Conservation (phyloP, 805 yeast species). For the Metschnikowia bowlesiae region DNA sequence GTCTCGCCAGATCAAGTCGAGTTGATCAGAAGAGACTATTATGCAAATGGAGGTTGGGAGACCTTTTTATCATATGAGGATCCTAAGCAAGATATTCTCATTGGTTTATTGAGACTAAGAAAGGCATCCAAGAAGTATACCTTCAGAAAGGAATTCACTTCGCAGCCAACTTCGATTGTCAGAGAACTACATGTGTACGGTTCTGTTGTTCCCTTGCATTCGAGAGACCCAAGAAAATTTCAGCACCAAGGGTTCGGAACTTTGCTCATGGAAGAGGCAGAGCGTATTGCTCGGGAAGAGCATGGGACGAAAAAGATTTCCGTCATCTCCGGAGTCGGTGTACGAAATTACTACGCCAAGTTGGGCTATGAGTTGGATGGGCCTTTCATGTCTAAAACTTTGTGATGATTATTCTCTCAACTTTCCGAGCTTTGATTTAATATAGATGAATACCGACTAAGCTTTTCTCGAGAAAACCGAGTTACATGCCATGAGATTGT, state of each 20-base stretch:
- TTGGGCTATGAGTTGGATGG: conserved; percentile 92
- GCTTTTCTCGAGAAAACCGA: background rate
- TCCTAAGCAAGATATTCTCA: conserved; percentile 91
- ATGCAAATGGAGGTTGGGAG: conserved; percentile 99
- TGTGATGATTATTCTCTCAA: conserved; percentile 1
- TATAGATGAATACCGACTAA: background rate
- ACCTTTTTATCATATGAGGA: conserved; percentile 94
- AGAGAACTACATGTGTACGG: conserved; percentile 97
- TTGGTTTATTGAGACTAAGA: conserved; percentile 84
- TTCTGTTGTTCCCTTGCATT: conserved; percentile 92
- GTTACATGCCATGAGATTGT: background rate
- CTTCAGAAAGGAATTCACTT: conserved; percentile 79
- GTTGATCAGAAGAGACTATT: conserved; percentile 88
- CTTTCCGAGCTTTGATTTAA: background rate
- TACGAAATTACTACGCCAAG: conserved; percentile 89
- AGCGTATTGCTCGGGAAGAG: conserved; percentile 89
- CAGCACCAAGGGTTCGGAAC: conserved; percentile 99
- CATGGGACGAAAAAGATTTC: conserved; percentile 89
- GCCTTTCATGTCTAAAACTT: conserved; percentile 85
- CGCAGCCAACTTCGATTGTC: conserved; percentile 88
- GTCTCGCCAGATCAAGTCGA: conserved; percentile 97
- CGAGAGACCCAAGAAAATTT: conserved; percentile 94
- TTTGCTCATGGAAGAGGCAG: conserved; percentile 96
- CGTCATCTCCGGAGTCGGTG: conserved; percentile 97
- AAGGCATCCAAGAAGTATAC: conserved; percentile 87